Evolutionary conservation across 129 eudicot species (phyloP), one percentile per base, ranked within the genome.

Genomic region (Pseudognaphalium luteoalbum): DNA sequence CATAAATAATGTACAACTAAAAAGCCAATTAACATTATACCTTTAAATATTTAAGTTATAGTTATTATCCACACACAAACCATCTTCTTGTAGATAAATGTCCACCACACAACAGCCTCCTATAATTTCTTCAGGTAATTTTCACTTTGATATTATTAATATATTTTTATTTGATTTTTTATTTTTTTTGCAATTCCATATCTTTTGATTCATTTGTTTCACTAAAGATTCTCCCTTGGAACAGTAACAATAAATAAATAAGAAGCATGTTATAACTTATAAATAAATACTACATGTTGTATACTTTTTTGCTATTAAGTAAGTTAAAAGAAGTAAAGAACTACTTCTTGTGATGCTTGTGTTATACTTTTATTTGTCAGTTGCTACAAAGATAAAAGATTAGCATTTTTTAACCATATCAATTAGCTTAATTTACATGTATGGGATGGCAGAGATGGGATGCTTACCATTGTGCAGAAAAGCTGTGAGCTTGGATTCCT

Each of bases 391-490:
- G 5, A 12, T 44, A 44, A 42, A 6, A 1, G 0, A 7, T 44
- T 44, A 44, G 17, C 14, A 44, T 12, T 44, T 44, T 44, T 44
- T 5, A 44, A 11, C 52, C 17, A 70, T 70, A 50, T n/a, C 74
- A 70, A 15, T 10, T 50, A 70, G 21, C 7, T 75, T 51, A 30
- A 75, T 34, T 44, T 75, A 25, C 28, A 25, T 25, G 72, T 5
- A 44, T 44, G 14, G 52, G 12, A 75, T 64, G 66, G 34, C 32
- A 54, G 71, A 73, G 37, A 70, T 77, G 64, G 80, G 58, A 37
- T 65, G 51, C 52, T 44, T 44, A 44, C 52, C 3, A 4, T 32
- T 69, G 9, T 39, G 72, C 83, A 73, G 67, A 74, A 78, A 70
- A 42, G 25, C 37, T 21, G 34, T 62, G 42, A 35, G 56, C 42